Conservation (phyloP, 2,329 filamentous ascomycete species). For the Xylaria multiplex region DNA sequence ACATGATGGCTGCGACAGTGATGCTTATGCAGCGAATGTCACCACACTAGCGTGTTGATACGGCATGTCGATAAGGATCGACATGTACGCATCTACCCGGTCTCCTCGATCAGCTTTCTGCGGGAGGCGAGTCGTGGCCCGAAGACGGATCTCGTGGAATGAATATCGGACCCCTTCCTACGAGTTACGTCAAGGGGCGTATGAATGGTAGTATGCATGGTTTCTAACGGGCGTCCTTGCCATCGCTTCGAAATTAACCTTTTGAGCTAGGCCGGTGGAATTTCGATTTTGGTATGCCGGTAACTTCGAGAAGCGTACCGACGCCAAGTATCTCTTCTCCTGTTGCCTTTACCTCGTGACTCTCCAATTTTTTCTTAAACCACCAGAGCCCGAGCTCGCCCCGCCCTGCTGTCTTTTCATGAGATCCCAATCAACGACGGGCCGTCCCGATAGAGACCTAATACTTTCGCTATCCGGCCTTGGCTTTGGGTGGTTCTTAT, state of each 20-base stretch:
- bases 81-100: conserved; percentile 12
- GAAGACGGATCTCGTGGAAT: conserved; percentile 20
- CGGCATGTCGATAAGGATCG: conserved; percentile 25
- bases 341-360: conserved; percentile 18
- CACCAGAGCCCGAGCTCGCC: not conserved
- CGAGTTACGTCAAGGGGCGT: conserved; percentile 9
- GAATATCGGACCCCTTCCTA: conserved; percentile 4
- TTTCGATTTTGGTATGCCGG: not conserved
- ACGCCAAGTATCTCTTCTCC: conserved; percentile 10
- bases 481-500: conserved; percentile 12
- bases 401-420: not conserved
- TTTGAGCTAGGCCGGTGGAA: not conserved
- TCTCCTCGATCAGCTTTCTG: conserved; percentile 6
- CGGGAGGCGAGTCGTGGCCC: not conserved
- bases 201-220: conserved; percentile 14
- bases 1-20: conserved; percentile 21
- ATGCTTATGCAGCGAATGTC: conserved; percentile 7
- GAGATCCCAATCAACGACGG: conserved; percentile 2
- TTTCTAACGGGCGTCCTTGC: not conserved
- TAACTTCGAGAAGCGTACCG: conserved; percentile 14
- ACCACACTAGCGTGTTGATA: conserved; percentile 25
- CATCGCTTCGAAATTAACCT: not conserved
- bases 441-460: conserved; percentile 4
- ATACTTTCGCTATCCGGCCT: conserved; percentile 8
- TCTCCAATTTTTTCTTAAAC: conserved; percentile 6